Percentiles rank a stretch among this genome's conserved stretches.
Conservation (phyloP, 1,284 basidiomycete genomes). For the Grifola frondosa region DNA sequence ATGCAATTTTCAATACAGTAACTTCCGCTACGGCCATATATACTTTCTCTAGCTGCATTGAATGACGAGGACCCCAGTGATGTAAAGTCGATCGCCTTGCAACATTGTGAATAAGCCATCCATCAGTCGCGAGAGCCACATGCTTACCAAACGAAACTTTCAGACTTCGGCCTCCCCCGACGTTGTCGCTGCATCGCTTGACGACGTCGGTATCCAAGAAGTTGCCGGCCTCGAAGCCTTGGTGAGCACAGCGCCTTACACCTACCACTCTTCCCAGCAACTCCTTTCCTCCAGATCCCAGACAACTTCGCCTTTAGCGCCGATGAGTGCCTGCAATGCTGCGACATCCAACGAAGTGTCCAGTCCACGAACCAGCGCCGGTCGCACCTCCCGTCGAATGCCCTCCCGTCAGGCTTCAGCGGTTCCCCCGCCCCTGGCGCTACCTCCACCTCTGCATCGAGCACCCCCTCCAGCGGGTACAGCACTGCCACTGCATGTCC, state of each 20-base stretch:
- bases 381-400: slow-evolving; percentile 32
- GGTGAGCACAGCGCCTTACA: slow-evolving; percentile 12
- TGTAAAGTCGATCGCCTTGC: slow-evolving; percentile 28
- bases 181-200: slow-evolving; percentile 35
- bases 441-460: slow-evolving; percentile 7
- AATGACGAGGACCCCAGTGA: slow-evolving; percentile 37
- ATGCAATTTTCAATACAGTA: no score
- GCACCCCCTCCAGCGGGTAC: slow-evolving; percentile 2
- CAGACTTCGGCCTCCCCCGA: slow-evolving; percentile 36
- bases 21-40: no score
- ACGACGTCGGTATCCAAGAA: slow-evolving; percentile 34
- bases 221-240: slow-evolving; percentile 29
- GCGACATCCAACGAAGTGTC: slow-evolving; percentile 27
- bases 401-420: slow-evolving; percentile 24
- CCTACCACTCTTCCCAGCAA: not conserved
- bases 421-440: slow-evolving; percentile 2
- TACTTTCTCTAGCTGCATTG: slow-evolving; percentile 29
- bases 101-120: slow-evolving; percentile 28
- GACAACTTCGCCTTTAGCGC: slow-evolving; percentile 35
- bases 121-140: no score
- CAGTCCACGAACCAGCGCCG: slow-evolving; percentile 35
- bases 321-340: slow-evolving; percentile 34
- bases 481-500: no score
- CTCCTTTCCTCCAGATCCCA: slow-evolving; percentile 28
- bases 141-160: not conserved